Percentiles rank a stretch among this genome's conserved stretches.
Conservation (phyloP, 139 green algal species). For the Asterochloris erici region DNA sequence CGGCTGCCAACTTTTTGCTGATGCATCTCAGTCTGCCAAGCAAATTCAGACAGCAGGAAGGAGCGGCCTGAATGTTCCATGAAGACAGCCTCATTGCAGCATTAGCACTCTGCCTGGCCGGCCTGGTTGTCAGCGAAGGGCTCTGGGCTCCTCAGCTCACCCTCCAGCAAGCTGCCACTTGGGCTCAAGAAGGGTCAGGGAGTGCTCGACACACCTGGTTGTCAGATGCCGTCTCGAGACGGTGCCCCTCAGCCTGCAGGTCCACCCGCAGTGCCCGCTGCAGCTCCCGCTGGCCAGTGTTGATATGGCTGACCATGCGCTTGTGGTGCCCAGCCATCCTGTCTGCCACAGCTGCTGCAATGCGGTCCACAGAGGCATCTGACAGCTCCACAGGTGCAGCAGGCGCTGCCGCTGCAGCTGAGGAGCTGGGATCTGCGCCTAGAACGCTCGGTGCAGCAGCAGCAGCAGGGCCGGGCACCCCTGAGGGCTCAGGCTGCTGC, state of each 20-base stretch:
- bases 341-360: constrained; percentile 18
- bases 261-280: constrained; percentile 43
- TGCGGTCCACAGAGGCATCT: neutral
- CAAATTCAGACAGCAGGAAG: neutral
- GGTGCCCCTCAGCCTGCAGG: constrained; percentile 22
- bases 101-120: too few relatives aligned
- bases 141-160: too few relatives aligned
- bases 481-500: neutral
- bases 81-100: neutral
- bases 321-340: constrained; percentile 32
- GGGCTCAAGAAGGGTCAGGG: too few relatives aligned
- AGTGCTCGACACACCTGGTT: constrained; percentile 5
- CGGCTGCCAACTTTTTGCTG: neutral
- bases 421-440: neutral
- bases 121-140: too few relatives aligned
- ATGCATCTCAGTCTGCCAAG: neutral
- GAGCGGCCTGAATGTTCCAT: neutral
- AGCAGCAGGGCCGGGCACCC: neutral
- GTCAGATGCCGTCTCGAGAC: constrained; percentile 19
- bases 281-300: constrained; percentile 30
- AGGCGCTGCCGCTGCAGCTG: neutral
- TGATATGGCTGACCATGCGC: constrained; percentile 32
- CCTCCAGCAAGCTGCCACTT: too few relatives aligned
- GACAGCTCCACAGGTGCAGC: constrained; percentile 1
- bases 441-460: neutral